Percentiles rank a stretch among this genome's conserved stretches.
Conservation (phyloP, 1,139 yeast genomes). For the Hansenula lynferdii region DNA sequence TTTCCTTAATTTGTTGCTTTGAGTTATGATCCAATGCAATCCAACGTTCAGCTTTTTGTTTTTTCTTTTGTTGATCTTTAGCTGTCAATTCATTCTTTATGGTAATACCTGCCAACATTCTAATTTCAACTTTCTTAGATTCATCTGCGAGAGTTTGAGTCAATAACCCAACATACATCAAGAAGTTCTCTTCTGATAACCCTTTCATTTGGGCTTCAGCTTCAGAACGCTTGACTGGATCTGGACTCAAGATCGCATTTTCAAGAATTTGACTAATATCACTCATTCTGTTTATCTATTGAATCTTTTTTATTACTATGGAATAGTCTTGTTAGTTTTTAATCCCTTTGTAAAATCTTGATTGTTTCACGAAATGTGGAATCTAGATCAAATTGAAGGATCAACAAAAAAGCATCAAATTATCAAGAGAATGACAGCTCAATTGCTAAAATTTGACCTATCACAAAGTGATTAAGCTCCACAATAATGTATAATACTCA, state of each 20-base stretch:
- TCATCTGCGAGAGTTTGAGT: constrained; percentile 70
- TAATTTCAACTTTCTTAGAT: constrained; percentile 67
- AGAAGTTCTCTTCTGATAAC: constrained; percentile 74
- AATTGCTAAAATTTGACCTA: no score
- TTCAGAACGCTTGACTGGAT: constrained; percentile 64
- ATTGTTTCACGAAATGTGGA: no score
- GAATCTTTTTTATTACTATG: neutral
- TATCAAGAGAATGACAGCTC: no score
- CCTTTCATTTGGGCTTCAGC: constrained; percentile 78
- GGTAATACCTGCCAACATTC: constrained; percentile 88
- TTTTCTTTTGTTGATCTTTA: constrained; percentile 52
- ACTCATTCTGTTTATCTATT: constrained; percentile 10
- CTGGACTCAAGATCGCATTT: constrained; percentile 64
- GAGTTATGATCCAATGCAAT: constrained; percentile 42
- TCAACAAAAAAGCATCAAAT: no score
- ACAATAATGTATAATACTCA: no score
- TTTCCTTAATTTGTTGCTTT: constrained; percentile 61
- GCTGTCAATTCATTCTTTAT: constrained; percentile 85
- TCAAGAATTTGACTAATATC: constrained; percentile 74
- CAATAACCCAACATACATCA: constrained; percentile 64
- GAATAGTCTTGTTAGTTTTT: neutral
- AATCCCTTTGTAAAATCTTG: no score
- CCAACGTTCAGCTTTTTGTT: constrained; percentile 47
- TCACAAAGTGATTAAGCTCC: no score
- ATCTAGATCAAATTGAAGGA: no score